Base-by-base conservation (phyloP, 164 flowering plant species). In the Taxillus chinensis region DNA sequence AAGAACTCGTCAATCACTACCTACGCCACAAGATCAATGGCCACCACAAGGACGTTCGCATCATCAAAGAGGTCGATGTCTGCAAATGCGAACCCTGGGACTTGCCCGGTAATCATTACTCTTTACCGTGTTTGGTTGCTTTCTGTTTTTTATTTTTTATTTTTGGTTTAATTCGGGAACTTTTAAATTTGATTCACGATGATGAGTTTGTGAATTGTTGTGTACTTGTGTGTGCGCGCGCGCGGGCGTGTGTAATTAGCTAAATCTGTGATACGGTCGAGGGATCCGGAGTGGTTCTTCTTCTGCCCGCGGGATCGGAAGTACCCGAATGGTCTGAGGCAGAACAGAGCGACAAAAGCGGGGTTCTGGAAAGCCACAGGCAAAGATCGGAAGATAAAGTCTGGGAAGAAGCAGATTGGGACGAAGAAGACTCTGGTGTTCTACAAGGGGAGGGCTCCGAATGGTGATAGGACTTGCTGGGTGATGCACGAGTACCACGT, bases 341-440 rank as follows among this genome's bases (percentile, higher is more conserved):
- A 75, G 38, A 89, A 89, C 65, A 65, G 96, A 46, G 87, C 96
- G 0, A 89, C 96, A 0, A 68, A 42, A 8, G 75, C 73, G 39
- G 95, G 95, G 2, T 86, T 83, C 62, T 88, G 96, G 96, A 88
- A 89, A 66, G 90, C 87, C 0, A 85, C 91, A 0, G 93, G 93
- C 0, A 86, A 81, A 58, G 96, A 89, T 67, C 79, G 91, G 3
- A 72, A 62, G 5, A 82, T 87, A 48, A 85, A 80, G 70, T 71
- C 77, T 39, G 70, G 64, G 2, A 3, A 15, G 0, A 45, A 39
- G 46, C 56, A 73, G 64, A 78, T 85, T 60, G 96, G 96, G 0
- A 77, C 70, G 79, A 89, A 85, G 74, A 89, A 81, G 73, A 85
- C 90, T 12, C 73, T 89, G 40, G 90, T 89, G 14, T 89, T 86